Percentiles rank a stretch among this genome's conserved stretches.
phyloP scores from a whole-genome alignment of 2,329 filamentous ascomycete species.

The Aspergillus sp. region DNA sequence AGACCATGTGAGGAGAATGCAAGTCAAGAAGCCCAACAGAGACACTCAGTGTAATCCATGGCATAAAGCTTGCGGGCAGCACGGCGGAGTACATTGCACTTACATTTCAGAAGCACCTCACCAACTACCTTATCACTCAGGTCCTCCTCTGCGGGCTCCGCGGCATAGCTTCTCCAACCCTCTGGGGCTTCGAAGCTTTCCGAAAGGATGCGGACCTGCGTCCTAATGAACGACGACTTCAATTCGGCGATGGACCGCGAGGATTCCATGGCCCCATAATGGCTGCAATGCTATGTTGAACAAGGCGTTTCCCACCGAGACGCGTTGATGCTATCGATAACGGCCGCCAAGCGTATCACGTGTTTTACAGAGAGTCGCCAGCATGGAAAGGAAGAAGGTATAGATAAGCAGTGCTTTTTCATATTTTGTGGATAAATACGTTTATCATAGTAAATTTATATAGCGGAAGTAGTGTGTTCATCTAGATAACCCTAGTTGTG shows the following conservation, averaged over 20 bases:
- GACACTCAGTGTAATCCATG: neutral
- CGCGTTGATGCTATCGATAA: slow-evolving; percentile 15
- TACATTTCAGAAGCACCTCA: slow-evolving; percentile 54
- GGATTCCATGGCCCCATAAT: slow-evolving; percentile 36
- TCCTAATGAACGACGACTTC: slow-evolving; percentile 53
- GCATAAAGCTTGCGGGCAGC: no score
- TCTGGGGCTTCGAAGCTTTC: slow-evolving; percentile 49
- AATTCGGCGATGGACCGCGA: slow-evolving; percentile 49
- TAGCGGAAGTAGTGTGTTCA: neutral
- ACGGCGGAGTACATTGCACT: neutral
- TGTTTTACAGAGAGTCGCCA: neutral
- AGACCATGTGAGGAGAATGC: neutral
- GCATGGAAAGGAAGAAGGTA: neutral
- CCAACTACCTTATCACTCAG: slow-evolving; percentile 51
- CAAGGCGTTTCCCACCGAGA: neutral
- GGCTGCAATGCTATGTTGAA: slow-evolving; percentile 2
- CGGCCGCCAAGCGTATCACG: slow-evolving; percentile 6
- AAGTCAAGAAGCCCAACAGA: neutral
- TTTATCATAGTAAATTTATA: no score
- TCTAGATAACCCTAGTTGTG: neutral
- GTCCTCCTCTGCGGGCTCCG: slow-evolving; percentile 44
- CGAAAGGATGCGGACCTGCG: slow-evolving; percentile 54
- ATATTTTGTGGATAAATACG: neutral
- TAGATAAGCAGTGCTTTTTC: neutral
- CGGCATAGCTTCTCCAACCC: slow-evolving; percentile 46